Percentiles rank a stretch among this genome's conserved stretches.
phyloP scores from a whole-genome alignment of 2,329 filamentous ascomycete genomes.

The Hypoxylon sp. region DNA sequence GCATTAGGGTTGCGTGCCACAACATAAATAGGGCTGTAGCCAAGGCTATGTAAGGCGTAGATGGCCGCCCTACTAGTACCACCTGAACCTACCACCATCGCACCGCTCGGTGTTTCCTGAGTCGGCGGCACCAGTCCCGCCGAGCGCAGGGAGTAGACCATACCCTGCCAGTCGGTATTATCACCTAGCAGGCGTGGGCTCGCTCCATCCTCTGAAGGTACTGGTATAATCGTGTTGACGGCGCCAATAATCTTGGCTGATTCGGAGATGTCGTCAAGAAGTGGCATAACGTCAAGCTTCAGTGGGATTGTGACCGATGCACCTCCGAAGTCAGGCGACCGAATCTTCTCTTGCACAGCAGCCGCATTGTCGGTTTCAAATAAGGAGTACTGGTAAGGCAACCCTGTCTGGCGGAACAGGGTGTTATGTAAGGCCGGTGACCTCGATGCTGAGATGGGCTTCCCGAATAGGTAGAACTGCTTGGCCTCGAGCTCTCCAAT shows the following conservation, averaged over 20 bases:
- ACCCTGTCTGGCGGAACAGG: conserved; percentile 79
- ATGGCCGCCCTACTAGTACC: conserved; percentile 93
- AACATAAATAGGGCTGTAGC: conserved; percentile 87
- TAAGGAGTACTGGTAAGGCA: conserved; percentile 85
- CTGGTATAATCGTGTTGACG: conserved; percentile 90
- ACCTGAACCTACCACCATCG: conserved; percentile 88
- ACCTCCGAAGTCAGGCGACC: conserved; percentile 83
- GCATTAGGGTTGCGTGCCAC: conserved; percentile 81
- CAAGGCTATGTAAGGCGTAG: conserved; percentile 86
- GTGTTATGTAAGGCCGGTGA: conserved; percentile 92
- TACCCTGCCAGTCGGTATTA: conserved; percentile 97
- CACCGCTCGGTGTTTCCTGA: conserved; percentile 62
- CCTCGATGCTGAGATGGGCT: conserved; percentile 83
- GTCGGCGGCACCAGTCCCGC: conserved; percentile 69
- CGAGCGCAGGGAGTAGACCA: conserved; percentile 81
- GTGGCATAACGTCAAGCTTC: conserved; percentile 86
- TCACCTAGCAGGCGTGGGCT: conserved; percentile 77
- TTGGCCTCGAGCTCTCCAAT: conserved; percentile 82
- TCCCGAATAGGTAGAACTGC: conserved; percentile 89
- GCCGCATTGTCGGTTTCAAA: conserved; percentile 78
- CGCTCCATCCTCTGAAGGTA: conserved; percentile 56
- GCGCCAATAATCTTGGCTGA: conserved; percentile 88
- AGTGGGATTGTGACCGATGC: conserved; percentile 96
- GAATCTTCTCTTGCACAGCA: conserved; percentile 75
- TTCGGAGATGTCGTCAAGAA: conserved; percentile 83